Percentiles rank a stretch among this genome's conserved stretches.
Evolutionary conservation across 1,284 basidiomycete genomes (phyloP).

Genomic region (Rhodotorula mucilaginosa): DNA sequence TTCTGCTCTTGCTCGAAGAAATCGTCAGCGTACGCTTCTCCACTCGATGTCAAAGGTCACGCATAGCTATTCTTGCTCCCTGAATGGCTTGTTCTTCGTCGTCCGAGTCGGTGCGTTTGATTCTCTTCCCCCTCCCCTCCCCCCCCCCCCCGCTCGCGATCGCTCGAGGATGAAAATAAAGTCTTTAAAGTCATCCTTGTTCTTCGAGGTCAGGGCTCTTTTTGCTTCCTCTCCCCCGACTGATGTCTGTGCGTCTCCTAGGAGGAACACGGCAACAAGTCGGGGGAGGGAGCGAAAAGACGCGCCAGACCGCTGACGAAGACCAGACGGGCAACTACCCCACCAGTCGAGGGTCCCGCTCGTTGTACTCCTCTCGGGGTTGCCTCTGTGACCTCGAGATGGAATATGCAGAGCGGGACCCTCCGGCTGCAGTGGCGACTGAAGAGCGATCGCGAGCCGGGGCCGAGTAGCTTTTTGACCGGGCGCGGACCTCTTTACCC

Average conservation of each 20-base stretch:
- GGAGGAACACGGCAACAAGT: neutral
- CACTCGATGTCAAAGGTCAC: no score
- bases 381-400: no score
- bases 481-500: no score
- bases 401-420: no score
- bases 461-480: no score
- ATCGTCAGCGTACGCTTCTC: no score
- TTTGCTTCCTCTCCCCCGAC: neutral
- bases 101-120: neutral
- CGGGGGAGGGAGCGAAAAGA: neutral
- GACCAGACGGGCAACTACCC: slow-evolving; percentile 17
- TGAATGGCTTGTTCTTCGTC: no score
- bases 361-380: neutral
- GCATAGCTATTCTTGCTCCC: no score
- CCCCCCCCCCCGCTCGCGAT: neutral
- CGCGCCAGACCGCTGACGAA: slow-evolving; percentile 27
- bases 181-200: slow-evolving; percentile 40
- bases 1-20: no score
- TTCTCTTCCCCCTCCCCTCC: neutral
- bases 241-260: neutral
- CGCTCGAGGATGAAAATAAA: slow-evolving; percentile 27
- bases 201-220: slow-evolving; percentile 34
- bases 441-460: neutral
- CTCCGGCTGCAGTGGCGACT: neutral
- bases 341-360: neutral